Base-by-base conservation (phyloP, 176 grass and related monocot species). In the Raddia guianensis region DNA sequence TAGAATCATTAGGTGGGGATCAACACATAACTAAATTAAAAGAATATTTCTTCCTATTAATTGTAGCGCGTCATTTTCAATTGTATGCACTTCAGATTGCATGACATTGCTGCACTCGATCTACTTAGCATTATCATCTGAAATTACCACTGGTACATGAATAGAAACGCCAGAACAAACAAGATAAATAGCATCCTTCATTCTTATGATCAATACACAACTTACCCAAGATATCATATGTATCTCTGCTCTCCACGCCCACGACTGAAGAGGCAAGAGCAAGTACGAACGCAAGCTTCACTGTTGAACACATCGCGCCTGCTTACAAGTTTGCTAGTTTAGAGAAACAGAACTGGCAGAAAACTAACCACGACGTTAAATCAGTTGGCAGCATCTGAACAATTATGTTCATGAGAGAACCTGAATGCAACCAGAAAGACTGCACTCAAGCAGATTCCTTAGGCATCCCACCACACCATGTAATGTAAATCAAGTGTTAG, bases 151-250 rank as follows among this genome's bases (percentile, higher is more conserved):
- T 50, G 5, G 18, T 21, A 43, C 44, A 49, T 8, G 48, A 8
- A 37, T 1, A 77, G 15, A 32, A 40, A 51, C 11, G 7, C 18
- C 5, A 70, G 12, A n/a, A 60, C 2, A 72, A 82, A 66, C 21
- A 80, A 80, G 46, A 42, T 6, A 18, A 47, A 20, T 1, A 60
- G 2, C 2, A 87, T 47, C 51, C 32, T 43, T 9, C 16, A 27
- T 27, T 13, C 18, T 42, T 43, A 46, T 2, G 5, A 64, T 42
- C 47, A 49, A 74, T 14, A 11, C 5, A 68, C 50, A 71, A 66
- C 87, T 89, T 77, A 85, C 87, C 66, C 57, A 89, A 19, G 19
- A 81, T 76, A 63, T 19, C 49, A 63, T 12, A 12, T 34, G 66
- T 34, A 66, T 51, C 33, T 64, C 63, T 76, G 58, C 77, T 85